Conservation (phyloP, 2,329 filamentous ascomycete genomes). For the Stagonosporopsis rhizophila region DNA sequence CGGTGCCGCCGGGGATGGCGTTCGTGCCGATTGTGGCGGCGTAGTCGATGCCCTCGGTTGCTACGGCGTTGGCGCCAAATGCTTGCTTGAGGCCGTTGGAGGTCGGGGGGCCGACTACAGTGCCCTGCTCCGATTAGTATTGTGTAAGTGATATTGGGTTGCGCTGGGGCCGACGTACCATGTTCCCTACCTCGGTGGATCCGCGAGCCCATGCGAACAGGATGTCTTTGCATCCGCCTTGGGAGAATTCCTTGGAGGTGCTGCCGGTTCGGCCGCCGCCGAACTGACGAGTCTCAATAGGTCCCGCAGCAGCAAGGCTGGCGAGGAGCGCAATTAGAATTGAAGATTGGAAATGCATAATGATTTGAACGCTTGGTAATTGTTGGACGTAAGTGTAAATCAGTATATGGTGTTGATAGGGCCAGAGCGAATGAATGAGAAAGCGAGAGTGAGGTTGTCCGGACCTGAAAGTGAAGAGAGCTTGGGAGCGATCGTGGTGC, state of each 20-base stretch:
- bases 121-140: conserved; percentile 43
- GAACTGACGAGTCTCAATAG: conserved; percentile 37
- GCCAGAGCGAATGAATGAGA: conserved; percentile 6
- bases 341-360: conserved; percentile 36
- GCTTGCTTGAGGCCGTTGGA: conserved; percentile 39
- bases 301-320: conserved; percentile 29
- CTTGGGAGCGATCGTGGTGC: not conserved
- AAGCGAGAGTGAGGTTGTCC: conserved; percentile 3
- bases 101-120: conserved; percentile 41
- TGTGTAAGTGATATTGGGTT: no score
- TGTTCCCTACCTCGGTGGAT: conserved; percentile 58
- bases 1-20: conserved; percentile 41
- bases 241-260: conserved; percentile 50
- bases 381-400: not conserved
- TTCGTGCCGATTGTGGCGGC: conserved; percentile 39
- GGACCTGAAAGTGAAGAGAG: not conserved
- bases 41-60: conserved; percentile 45
- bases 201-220: conserved; percentile 60
- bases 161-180: conserved; percentile 40
- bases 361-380: not conserved
- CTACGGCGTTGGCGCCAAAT: conserved; percentile 37
- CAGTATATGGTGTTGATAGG: not conserved
- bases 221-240: conserved; percentile 51
- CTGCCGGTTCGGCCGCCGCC: conserved; percentile 26
- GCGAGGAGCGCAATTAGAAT: conserved; percentile 32